phyloP scores from a whole-genome alignment of 2,329 filamentous ascomycete genomes.

The Madurella fahalii region DNA sequence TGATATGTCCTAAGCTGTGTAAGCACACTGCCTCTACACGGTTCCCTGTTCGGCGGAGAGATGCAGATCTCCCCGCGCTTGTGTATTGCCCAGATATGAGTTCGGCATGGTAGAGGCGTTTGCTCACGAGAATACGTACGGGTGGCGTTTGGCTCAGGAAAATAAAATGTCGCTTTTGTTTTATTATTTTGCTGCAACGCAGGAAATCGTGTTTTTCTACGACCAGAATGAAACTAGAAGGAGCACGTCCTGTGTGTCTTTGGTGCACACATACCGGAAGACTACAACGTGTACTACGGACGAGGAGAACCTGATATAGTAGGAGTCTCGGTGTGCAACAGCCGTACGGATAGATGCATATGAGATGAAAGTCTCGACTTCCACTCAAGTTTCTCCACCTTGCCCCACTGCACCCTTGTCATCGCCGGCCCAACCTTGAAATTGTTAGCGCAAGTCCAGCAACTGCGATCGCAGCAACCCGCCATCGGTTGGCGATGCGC shows the following conservation, averaged over 20 bases:
- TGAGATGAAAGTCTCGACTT: not conserved
- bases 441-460: conserved; percentile 14
- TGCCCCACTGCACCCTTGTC: not conserved
- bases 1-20: conserved; percentile 34
- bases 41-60: not conserved
- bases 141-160: conserved; percentile 7
- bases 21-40: not conserved
- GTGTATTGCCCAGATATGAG: not conserved
- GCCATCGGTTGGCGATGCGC: conserved; percentile 15
- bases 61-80: not conserved
- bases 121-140: not conserved
- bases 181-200: not conserved
- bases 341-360: too few relatives aligned
- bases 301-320: not conserved
- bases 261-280: too few relatives aligned
- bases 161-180: not conserved
- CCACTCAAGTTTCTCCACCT: too few relatives aligned
- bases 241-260: too few relatives aligned
- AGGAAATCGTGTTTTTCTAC: not conserved
- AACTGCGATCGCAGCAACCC: not conserved
- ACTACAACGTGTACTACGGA: not conserved
- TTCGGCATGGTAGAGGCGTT: conserved; percentile 14
- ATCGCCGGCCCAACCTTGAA: conserved; percentile 1
- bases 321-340: too few relatives aligned
- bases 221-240: not conserved